Evolutionary conservation across 176 grass and related monocot species (phyloP), one percentile per base, ranked within the genome.

Genomic region (Poa pratensis): DNA sequence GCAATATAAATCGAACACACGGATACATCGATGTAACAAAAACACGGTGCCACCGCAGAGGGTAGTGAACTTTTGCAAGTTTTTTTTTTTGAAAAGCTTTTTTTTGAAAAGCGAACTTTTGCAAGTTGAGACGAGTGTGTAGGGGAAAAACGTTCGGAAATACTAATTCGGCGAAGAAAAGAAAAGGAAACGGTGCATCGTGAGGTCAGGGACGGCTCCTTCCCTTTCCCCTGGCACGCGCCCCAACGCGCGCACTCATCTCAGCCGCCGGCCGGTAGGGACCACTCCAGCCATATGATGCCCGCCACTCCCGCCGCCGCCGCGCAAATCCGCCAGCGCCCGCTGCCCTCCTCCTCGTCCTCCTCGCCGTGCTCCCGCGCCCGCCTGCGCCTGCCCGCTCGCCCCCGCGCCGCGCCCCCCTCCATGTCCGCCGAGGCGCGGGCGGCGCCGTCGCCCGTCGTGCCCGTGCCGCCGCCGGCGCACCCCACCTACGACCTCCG

Each of bases 401-500:
- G 73, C 20, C 84, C 53, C 58, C 67, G 20, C 42, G 63, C 49
- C 58, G 16, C 62, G 49, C 40, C 49, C 49, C 18, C 52, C 53
- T 52, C 72, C 61, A 86, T 86, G 77, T 51, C 77, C 18, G 58
- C 88, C 17, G 75, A 85, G 58, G 81, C 70, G 28, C 69, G 63
- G n/a, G 3, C 59, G 24, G 66, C 64, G 0, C 77, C 67, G 28
- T 58, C 61, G 30, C 83, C 71, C 50, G 66, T 95, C 50, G 66
- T 95, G 14, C 76, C 69, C 50, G 76, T 98, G 83, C 51, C 86
- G 19, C 93, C 86, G 50, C 96, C 96, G 42, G 92, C 86, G 46
- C 96, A 95, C 80, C 96, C 96, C 50, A 95, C 91, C 52, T 98
- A 98, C 81, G 96, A 98, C 50, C 93, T 98, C 42, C 78, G 85